A percentile compares a stretch with the other conserved stretches of the same genome.
Conservation (phyloP, 768 basidiomycete genomes). For the Serendipita sp. region DNA sequence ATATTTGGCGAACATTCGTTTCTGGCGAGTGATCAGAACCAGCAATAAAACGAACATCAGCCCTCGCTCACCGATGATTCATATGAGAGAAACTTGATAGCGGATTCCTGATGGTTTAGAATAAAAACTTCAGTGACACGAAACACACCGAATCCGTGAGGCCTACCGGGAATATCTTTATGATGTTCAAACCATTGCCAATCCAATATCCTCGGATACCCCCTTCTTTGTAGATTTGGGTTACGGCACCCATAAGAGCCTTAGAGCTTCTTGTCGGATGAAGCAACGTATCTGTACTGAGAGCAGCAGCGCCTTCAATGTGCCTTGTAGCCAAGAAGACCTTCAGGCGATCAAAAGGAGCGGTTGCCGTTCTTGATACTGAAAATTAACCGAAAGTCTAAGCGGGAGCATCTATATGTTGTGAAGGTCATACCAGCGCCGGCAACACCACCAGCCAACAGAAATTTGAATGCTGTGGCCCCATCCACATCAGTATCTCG, state of each 20-base stretch:
- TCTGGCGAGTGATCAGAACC: constrained; percentile 40
- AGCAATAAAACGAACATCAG: constrained; percentile 10
- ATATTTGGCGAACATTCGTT: constrained; percentile 85
- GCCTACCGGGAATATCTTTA: constrained; percentile 74
- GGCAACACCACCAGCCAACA: constrained; percentile 86
- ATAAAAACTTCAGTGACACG: not conserved
- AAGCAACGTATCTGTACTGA: constrained; percentile 21
- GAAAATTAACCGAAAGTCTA: constrained; percentile 1
- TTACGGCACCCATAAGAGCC: constrained; percentile 55
- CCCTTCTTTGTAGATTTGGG: constrained; percentile 76
- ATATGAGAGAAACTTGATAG: constrained; percentile 94
- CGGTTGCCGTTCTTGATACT: constrained; percentile 95
- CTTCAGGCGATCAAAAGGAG: constrained; percentile 93
- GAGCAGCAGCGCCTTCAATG: constrained; percentile 49
- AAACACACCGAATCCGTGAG: not conserved
- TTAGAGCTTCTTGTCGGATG: constrained; percentile 38
- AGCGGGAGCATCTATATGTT: constrained; percentile 10
- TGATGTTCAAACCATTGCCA: constrained; percentile 81
- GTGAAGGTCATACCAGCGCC: constrained; percentile 56
- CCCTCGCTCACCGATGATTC: constrained; percentile 61
- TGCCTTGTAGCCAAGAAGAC: constrained; percentile 88
- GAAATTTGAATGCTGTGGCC: constrained; percentile 68
- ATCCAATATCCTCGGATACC: constrained; percentile 92
- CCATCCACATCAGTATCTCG: constrained; percentile 47
- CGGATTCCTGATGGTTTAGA: constrained; percentile 47